Conservation (phyloP, 108 stramenopile species). For the Parietichytrium sp. region DNA sequence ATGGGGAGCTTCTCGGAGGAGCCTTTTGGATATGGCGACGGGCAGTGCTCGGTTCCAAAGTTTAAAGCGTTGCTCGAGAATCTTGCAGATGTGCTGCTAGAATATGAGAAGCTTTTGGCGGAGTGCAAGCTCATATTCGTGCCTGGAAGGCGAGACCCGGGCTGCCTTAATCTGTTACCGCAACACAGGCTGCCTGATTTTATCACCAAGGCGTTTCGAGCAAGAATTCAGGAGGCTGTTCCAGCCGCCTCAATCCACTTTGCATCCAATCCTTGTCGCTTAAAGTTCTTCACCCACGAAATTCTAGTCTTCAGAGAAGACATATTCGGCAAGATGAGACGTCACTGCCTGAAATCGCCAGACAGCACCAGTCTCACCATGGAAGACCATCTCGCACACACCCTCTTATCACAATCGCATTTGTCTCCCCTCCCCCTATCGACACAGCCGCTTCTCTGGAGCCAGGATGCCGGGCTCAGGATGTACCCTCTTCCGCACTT, state of each 20-base stretch:
- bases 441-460: slow-evolving; percentile 80
- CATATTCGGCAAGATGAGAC: slow-evolving; percentile 73
- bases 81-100: slow-evolving; percentile 65
- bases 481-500: slow-evolving; percentile 87
- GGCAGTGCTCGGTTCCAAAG: slow-evolving; percentile 51
- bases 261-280: slow-evolving; percentile 79
- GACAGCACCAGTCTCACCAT: slow-evolving; percentile 47
- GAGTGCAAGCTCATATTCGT: slow-evolving; percentile 77
- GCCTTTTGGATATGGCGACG: slow-evolving; percentile 50
- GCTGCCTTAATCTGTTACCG: slow-evolving; percentile 63
- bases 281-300: slow-evolving; percentile 80
- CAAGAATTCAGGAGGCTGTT: slow-evolving; percentile 50
- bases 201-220: slow-evolving; percentile 56
- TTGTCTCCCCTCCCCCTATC: slow-evolving; percentile 73
- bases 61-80: slow-evolving; percentile 65
- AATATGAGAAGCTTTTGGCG: slow-evolving; percentile 59
- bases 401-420: slow-evolving; percentile 83
- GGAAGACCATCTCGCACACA: slow-evolving; percentile 70
- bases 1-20: slow-evolving; percentile 87
- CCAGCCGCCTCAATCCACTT: slow-evolving; percentile 46
- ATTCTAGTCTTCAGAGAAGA: slow-evolving; percentile 84
- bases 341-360: slow-evolving; percentile 68
- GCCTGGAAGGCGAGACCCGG: slow-evolving; percentile 86
- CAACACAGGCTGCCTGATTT: slow-evolving; percentile 66
- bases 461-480: slow-evolving; percentile 79